These are phyloP conservation scores for Pascua guehoae DNA, from an alignment of 1,284 basidiomycete species.

Conservation along the genomic window DNA sequence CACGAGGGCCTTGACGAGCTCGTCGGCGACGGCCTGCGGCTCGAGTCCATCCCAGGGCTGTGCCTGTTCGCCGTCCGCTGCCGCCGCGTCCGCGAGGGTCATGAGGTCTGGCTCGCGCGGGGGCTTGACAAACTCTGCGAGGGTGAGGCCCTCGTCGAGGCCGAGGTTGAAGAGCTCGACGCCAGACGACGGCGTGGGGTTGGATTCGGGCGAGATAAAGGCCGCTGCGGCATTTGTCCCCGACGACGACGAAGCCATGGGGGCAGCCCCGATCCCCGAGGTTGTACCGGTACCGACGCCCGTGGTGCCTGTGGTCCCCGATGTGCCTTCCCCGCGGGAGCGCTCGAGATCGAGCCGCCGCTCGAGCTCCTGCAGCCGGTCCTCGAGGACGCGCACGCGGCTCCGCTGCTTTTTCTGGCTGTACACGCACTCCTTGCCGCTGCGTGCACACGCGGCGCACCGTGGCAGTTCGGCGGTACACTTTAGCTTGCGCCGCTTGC, in stretches of 20 bases:
- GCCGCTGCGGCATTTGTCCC: background rate
- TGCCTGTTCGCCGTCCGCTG: slow-evolving; percentile 21
- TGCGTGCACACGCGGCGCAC: slow-evolving; percentile 39
- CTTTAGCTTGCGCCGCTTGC: slow-evolving; percentile 48
- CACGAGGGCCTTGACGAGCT: slow-evolving; percentile 30
- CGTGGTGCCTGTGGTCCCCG: too few species aligned
- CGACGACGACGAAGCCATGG: background rate
- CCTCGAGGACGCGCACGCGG: slow-evolving; percentile 41
- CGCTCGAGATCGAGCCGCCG: slow-evolving; percentile 16
- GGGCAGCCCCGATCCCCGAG: background rate
- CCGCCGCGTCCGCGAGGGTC: slow-evolving; percentile 48
- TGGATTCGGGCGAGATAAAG: background rate
- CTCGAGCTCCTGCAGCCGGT: slow-evolving; percentile 43
- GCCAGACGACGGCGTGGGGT: background rate
- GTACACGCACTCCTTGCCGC: slow-evolving; percentile 42
- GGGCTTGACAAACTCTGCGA: background rate
- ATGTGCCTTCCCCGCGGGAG: background rate
- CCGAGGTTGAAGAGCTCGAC: slow-evolving; percentile 4
- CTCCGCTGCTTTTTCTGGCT: slow-evolving; percentile 45
- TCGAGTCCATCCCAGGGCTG: slow-evolving; percentile 32
- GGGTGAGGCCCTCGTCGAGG: background rate
- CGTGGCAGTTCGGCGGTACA: slow-evolving; percentile 44
- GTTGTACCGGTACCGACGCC: background rate
- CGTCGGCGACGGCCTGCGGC: slow-evolving; percentile 24
- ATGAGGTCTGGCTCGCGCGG: slow-evolving; percentile 41